Base-by-base conservation (phyloP, 2,329 filamentous ascomycete genomes). In the Helotiales sp. region DNA sequence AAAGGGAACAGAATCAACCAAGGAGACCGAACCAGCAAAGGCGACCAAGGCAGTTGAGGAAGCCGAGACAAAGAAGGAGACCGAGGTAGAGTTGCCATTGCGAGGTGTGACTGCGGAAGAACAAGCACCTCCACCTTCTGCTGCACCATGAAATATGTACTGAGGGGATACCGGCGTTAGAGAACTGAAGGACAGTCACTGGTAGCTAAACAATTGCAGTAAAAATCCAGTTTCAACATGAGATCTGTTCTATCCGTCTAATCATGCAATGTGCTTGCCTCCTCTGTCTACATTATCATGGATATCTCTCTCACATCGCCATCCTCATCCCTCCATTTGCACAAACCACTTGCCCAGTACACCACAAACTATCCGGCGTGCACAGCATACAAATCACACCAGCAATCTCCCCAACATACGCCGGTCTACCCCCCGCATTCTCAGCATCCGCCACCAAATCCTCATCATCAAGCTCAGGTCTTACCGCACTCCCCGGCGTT, bases 361-460 rank as follows among this genome's bases (percentile, higher is more conserved):
- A 90, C 91, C 91, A 95, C 7, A 82, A 85, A n/a, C 86, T 85
- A 76, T 95, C 92, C 6, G 84, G 82, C 5, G 86, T 85, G 76
- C 91, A 93, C 24, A 94, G 79, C 90, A 94, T 93, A 2, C 86
- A 91, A 20, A 93, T 89, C 5, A 93, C 85, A 0, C 91, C 92
- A 0, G 91, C 92, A 78, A 95, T 84, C 80, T 95, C 92, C 59
- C 83, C 80, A 32, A 87, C 85, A 76, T 91, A 92, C 2, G 85
- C 91, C 4, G 85, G 86, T 70, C 89, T 83, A 17, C 86, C 84
- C 1, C 85, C 85, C 22, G 82, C 83, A 76, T 81, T 82, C 72
- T 84, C 82, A 60, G 83, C 85, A 63, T 88, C 84, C 34, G 85
- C 82, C 28, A 92, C 87, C 57, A 91, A 80, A 70, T 87, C 85